Base-by-base conservation (phyloP, 148 eudicot genomes). In the Persicaria tinctoria region DNA sequence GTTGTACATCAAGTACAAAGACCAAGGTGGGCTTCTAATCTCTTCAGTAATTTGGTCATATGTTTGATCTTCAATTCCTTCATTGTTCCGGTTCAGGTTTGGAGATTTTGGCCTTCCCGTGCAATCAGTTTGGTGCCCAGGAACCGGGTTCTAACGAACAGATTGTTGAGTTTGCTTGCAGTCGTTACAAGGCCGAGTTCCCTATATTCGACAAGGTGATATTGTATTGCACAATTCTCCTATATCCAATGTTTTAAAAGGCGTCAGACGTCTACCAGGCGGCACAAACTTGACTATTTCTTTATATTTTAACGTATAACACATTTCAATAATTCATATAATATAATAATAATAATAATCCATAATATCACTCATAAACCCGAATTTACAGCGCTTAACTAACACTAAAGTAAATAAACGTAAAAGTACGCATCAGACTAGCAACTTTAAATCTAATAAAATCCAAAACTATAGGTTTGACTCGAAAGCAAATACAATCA, bases 71-170 rank as follows among this genome's bases (percentile, higher is more conserved):
- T 32, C 23, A 32, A 32, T 9, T 47, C 59, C 38, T 50, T 62
- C 59, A 54, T 55, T 69, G 72, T n/a, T 57, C 8, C 41, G 4
- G 45, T 62, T 46, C 77, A 90, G 97, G 93, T 38, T 82, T 92
- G 63, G 96, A 92, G 84, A 90, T 92, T 48, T 83, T 92, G 76
- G 97, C 96, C 49, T 92, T 92, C 79, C 96, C 97, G 16, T 90
- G 97, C 84, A 92, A 92, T 76, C 96, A 92, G 74, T 92, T 92
- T 85, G 91, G 79, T 76, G 79, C 85, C 81, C 97, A 92, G 86
- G 97, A 92, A 60, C 96, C 97, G 38, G 97, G 96, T 78, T 85
- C 82, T 69, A 87, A 86, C 77, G 91, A 90, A 63, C 87, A 87
- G 79, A 92, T 90, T 79, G 84, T 86, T 76, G 85, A 90, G 77